phyloP scores from a whole-genome alignment of 305 asterid genomes.

The Fraxinus dipetala region DNA sequence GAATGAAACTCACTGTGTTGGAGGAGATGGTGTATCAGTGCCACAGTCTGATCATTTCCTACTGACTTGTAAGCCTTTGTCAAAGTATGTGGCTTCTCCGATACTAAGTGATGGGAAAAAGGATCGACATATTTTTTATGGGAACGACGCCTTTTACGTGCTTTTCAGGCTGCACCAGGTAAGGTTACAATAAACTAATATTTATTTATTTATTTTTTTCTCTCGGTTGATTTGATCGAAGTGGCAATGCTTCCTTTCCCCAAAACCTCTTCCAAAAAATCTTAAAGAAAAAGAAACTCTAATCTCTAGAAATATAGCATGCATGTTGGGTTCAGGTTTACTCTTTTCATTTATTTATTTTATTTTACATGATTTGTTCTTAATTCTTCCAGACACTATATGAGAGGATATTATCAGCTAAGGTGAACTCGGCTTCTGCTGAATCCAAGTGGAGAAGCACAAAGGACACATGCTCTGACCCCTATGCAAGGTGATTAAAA shows the following conservation, averaged over 20 bases:
- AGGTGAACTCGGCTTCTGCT: conserved; percentile 50
- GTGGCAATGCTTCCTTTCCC: neutral
- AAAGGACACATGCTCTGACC: conserved; percentile 56
- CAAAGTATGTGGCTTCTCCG: conserved; percentile 57
- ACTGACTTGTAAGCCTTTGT: conserved; percentile 69
- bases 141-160: conserved; percentile 83
- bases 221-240: neutral
- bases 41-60: conserved; percentile 67
- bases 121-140: conserved; percentile 62
- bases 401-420: conserved; percentile 70
- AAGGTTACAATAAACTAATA: conserved; percentile 9
- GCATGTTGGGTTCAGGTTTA: neutral
- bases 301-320: neutral
- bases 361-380: neutral
- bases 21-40: conserved; percentile 30
- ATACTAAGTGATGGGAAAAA: conserved; percentile 40
- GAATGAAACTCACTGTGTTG: conserved; percentile 35
- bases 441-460: conserved; percentile 61
- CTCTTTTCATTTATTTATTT: conserved; percentile 2
- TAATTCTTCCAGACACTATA: conserved; percentile 45
- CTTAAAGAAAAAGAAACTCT: neutral
- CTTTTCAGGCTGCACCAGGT: conserved; percentile 97
- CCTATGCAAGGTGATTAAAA: conserved; percentile 47
- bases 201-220: neutral
- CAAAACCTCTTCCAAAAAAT: neutral